Conservation (phyloP, 202 grass and related monocot genomes). For the Digitaria exilis region DNA sequence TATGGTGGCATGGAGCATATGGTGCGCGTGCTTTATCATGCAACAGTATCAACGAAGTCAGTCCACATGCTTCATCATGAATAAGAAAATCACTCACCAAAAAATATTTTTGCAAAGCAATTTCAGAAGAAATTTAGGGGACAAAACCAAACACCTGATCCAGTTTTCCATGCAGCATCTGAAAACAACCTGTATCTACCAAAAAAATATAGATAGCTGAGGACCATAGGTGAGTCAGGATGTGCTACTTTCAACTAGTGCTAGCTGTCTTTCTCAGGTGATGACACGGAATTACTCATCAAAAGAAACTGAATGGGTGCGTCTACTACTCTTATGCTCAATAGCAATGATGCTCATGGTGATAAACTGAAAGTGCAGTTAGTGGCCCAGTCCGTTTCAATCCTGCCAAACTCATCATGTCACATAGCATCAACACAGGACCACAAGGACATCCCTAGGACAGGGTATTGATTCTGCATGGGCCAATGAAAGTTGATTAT, state of each 20-base stretch:
- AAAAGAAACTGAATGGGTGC: conserved; percentile 21
- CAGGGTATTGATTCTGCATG: conserved; percentile 37
- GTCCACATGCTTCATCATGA: conserved; percentile 13
- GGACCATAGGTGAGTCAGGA: background rate
- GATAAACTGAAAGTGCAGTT: conserved; percentile 28
- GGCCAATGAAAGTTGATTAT: conserved; percentile 28
- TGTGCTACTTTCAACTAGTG: conserved; percentile 33
- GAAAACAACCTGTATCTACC: conserved; percentile 28
- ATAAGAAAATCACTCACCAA: background rate
- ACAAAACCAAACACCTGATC: conserved; percentile 15
- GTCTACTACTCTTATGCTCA: conserved; percentile 30
- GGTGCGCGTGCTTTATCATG: conserved; percentile 27
- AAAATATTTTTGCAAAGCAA: conserved; percentile 30
- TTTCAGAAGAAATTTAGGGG: conserved; percentile 18
- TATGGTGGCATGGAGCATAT: background rate
- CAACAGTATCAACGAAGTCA: background rate
- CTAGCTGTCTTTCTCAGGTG: conserved; percentile 28
- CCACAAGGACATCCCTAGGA: conserved; percentile 26
- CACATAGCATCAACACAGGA: conserved; percentile 39
- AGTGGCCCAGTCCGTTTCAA: conserved; percentile 43
- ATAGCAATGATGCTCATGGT: conserved; percentile 21
- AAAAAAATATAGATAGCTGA: conserved; percentile 27
- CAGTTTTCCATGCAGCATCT: conserved; percentile 3
- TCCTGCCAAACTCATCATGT: conserved; percentile 48
- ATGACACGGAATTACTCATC: conserved; percentile 26